Conservation (phyloP, 805 yeast genomes). For the Saccharomyces kudriavzevii region DNA sequence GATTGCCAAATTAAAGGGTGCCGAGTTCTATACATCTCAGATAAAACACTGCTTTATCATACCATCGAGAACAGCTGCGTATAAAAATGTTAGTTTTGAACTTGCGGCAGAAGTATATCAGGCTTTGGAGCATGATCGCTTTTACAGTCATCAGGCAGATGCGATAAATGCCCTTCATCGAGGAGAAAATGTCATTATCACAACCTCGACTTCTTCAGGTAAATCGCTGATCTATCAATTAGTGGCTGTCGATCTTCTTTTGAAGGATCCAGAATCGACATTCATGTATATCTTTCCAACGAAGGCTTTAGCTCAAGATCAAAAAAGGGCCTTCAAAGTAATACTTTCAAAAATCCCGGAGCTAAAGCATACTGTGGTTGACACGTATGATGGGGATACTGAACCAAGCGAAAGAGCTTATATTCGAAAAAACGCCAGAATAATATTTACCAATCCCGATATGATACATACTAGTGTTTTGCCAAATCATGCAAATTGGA, state of each 20-base stretch:
- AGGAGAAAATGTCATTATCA: slow-evolving; percentile 66
- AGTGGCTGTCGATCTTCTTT: slow-evolving; percentile 54
- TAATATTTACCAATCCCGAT: slow-evolving; percentile 92
- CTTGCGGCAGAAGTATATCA: slow-evolving; percentile 44
- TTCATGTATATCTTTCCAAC: slow-evolving; percentile 92
- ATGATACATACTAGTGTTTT: slow-evolving; percentile 78
- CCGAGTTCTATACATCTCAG: slow-evolving; percentile 54
- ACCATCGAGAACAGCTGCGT: slow-evolving; percentile 40
- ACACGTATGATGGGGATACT: slow-evolving; percentile 94
- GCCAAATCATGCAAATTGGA: slow-evolving; percentile 74
- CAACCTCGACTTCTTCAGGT: slow-evolving; percentile 96
- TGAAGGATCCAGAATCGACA: slow-evolving; percentile 39
- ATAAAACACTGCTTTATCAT: slow-evolving; percentile 46
- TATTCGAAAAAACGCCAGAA: slow-evolving; percentile 58
- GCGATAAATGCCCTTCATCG: slow-evolving; percentile 56
- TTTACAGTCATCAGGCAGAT: slow-evolving; percentile 76
- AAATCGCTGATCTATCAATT: slow-evolving; percentile 87
- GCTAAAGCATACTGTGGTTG: slow-evolving; percentile 43
- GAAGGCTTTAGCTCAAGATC: slow-evolving; percentile 96
- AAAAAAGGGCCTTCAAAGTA: slow-evolving; percentile 66
- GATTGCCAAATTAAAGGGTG: slow-evolving; percentile 39
- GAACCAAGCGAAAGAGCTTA: slow-evolving; percentile 43
- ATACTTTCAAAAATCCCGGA: slow-evolving; percentile 45
- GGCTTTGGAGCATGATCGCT: slow-evolving; percentile 42
- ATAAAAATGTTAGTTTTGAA: slow-evolving; percentile 35